A percentile compares a stretch with the other conserved stretches of the same genome.
Conservation (phyloP, 2,329 filamentous ascomycete genomes). For the Epichloe sibirici region DNA sequence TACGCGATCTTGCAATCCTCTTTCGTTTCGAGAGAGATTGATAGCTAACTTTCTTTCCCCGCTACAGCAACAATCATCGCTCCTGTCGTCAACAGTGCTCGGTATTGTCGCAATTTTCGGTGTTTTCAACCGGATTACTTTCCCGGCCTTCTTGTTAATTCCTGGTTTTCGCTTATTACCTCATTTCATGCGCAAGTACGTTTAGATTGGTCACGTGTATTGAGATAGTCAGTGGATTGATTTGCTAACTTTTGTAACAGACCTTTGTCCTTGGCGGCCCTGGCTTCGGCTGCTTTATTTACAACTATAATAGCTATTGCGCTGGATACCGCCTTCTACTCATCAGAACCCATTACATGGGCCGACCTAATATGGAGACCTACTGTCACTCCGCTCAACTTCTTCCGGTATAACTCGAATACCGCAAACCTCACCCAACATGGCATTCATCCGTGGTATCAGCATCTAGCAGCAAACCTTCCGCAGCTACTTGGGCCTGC, state of each 20-base stretch:
- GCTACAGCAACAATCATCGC: conserved; percentile 56
- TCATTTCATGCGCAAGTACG: conserved; percentile 71
- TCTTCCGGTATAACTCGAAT: conserved; percentile 61
- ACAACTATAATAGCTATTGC: conserved; percentile 63
- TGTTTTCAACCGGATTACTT: conserved; percentile 93
- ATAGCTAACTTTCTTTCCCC: conserved; percentile 11
- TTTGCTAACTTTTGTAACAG: conserved; percentile 22
- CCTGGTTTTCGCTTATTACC: conserved; percentile 74
- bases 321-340: conserved; percentile 79
- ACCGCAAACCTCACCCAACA: conserved; percentile 60
- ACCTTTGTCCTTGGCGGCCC: conserved; percentile 47
- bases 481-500: conserved; percentile 61
- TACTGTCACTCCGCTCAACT: conserved; percentile 66
- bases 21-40: conserved; percentile 7
- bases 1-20: conserved; percentile 27
- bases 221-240: background rate
- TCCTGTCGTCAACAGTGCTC: conserved; percentile 64
- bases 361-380: conserved; percentile 50
- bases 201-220: conserved; percentile 6
- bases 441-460: conserved; percentile 68
- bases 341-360: conserved; percentile 49
- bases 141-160: conserved; percentile 82
- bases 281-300: conserved; percentile 51
- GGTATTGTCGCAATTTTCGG: conserved; percentile 76
- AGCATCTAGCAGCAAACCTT: conserved; percentile 60